Evolutionary conservation across 106 monocot species (phyloP).

Genomic region (Dendrobium chrysotoxum): DNA sequence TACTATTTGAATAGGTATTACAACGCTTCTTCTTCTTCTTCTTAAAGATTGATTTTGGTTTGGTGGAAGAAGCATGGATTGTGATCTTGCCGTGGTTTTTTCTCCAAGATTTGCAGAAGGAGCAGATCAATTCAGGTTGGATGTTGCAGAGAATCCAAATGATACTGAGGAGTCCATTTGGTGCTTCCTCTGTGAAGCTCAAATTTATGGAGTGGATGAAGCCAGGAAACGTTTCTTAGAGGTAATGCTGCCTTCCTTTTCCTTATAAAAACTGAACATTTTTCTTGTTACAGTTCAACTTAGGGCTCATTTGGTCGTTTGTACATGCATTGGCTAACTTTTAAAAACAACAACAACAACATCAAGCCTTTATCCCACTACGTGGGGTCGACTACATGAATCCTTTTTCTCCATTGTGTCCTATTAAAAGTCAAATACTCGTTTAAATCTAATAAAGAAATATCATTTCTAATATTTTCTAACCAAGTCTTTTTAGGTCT

Average conservation of each 20-base stretch:
- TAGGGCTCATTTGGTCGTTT: too few relatives aligned
- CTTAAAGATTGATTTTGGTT: background rate
- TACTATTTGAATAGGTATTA: constrained; percentile 79
- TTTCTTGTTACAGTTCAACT: too few relatives aligned
- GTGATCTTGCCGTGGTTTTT: background rate
- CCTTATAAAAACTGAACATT: too few relatives aligned
- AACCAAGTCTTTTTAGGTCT: too few relatives aligned
- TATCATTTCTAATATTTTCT: too few relatives aligned
- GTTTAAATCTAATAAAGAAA: too few relatives aligned
- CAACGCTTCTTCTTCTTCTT: background rate
- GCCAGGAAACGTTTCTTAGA: constrained; percentile 75
- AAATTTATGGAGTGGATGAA: constrained; percentile 60
- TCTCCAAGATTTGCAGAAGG: constrained; percentile 72
- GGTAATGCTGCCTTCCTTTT: constrained; percentile 27
- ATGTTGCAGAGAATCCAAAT: constrained; percentile 83
- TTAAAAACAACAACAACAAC: too few relatives aligned
- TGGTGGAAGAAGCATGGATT: background rate
- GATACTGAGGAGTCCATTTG: constrained; percentile 98
- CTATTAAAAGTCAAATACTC: too few relatives aligned
- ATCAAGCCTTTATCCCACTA: too few relatives aligned
- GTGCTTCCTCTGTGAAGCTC: constrained; percentile 94
- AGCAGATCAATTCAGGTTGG: constrained; percentile 91
- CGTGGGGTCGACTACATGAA: too few relatives aligned
- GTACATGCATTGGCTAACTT: too few relatives aligned
- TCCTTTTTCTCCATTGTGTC: too few relatives aligned